A percentile compares a stretch with the other conserved stretches of the same genome.
These are phyloP conservation scores for Immersiella caudata DNA, from an alignment of 495 filamentous ascomycete species.

Conservation along the genomic window DNA sequence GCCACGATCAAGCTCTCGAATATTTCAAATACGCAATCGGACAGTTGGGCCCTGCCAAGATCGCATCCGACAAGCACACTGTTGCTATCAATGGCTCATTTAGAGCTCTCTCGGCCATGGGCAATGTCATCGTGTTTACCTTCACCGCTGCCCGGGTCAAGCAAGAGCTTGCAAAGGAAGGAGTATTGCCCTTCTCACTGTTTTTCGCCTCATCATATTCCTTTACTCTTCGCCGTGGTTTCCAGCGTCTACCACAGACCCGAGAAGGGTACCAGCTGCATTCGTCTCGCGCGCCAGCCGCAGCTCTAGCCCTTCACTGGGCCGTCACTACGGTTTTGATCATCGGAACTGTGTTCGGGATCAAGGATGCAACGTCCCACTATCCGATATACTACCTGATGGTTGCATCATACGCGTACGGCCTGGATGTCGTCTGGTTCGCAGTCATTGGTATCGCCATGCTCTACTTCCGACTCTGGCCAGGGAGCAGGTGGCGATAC, in stretches of 20 bases:
- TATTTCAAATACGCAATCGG: conserved; percentile 26
- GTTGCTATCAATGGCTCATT: conserved; percentile 33
- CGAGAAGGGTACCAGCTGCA: conserved; percentile 15
- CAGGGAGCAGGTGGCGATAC: conserved; percentile 24
- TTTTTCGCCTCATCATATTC: conserved; percentile 26
- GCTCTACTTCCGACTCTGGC: conserved; percentile 26
- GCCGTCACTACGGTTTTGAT: conserved; percentile 26
- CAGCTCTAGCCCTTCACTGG: conserved; percentile 28
- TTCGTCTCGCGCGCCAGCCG: conserved; percentile 24
- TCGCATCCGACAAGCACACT: conserved; percentile 9
- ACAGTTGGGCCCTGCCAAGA: not conserved
- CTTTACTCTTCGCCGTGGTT: conserved; percentile 26
- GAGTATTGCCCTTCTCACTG: conserved; percentile 24
- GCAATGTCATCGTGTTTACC: conserved; percentile 31
- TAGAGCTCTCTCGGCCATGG: conserved; percentile 24
- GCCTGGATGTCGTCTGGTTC: conserved; percentile 30
- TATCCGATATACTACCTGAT: conserved; percentile 21
- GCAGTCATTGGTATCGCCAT: conserved; percentile 24
- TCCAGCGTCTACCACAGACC: conserved; percentile 24
- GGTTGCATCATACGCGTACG: conserved; percentile 24
- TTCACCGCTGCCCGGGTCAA: conserved; percentile 28
- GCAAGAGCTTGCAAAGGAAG: conserved; percentile 30
- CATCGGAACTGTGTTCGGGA: conserved; percentile 20
- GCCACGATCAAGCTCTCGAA: conserved; percentile 23
- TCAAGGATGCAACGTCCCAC: conserved; percentile 12